These are phyloP conservation scores for Exophiala alcalophila DNA, from an alignment of 2,329 filamentous ascomycete species.

Conservation along the genomic window DNA sequence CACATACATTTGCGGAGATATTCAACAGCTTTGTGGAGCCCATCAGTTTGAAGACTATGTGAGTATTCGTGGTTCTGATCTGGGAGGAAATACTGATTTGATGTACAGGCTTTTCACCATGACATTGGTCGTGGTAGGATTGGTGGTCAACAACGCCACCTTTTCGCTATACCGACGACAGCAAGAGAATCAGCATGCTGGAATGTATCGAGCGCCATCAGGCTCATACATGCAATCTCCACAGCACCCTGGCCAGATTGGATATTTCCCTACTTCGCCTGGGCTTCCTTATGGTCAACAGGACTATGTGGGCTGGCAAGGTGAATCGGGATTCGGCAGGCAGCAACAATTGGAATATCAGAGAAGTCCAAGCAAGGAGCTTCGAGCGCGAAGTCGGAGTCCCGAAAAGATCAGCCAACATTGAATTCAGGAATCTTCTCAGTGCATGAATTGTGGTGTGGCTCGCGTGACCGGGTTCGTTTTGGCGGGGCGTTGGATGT, in stretches of 20 bases:
- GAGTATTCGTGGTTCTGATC: no score
- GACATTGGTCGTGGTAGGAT: constrained; percentile 25
- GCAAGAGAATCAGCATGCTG: constrained; percentile 23
- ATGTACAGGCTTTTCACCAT: constrained; percentile 24
- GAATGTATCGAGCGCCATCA: constrained; percentile 23
- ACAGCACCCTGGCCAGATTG: constrained; percentile 17
- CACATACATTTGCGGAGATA: constrained; percentile 85
- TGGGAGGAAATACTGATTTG: constrained; percentile 20
- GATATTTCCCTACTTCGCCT: constrained; percentile 20
- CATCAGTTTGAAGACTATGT: constrained; percentile 80
- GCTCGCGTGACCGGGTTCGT: no score
- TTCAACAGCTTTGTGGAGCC: constrained; percentile 91
- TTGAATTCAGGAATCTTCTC: no score
- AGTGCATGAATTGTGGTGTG: no score
- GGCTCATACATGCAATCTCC: constrained; percentile 24
- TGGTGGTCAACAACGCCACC: constrained; percentile 29
- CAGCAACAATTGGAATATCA: constrained; percentile 29
- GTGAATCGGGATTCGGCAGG: constrained; percentile 11
- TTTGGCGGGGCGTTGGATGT: no score
- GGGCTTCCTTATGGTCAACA: constrained; percentile 23
- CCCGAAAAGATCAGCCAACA: constrained; percentile 31
- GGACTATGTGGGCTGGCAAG: constrained; percentile 26
- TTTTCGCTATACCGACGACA: constrained; percentile 29
- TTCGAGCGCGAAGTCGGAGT: constrained; percentile 27
- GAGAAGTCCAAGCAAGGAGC: constrained; percentile 30